Evolutionary conservation across 306 rosid species (phyloP), one percentile per base, ranked within the genome.

Genomic region (Sophora flavescens): DNA sequence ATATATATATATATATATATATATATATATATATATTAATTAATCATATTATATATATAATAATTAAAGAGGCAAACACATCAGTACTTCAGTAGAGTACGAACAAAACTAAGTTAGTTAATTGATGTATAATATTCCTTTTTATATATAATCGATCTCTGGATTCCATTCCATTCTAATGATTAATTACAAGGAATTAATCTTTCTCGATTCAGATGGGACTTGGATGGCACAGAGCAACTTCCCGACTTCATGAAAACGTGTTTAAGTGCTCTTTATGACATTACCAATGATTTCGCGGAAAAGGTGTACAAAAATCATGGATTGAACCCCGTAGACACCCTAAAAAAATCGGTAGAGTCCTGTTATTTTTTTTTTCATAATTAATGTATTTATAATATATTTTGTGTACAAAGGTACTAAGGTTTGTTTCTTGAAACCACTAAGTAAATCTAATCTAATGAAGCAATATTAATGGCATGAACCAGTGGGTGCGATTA

Each of bases 401-500:
- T 58, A 57, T 33, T 47, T 59, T 33, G 47, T 41, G 47, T 41
- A 41, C 47, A 6, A 1, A 35, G 0, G 39, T 35, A 35, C 5
- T 35, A 6, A 35, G 39, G 4, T 30, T 30, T 30, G 32, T 35
- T 35, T 4, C 39, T 35, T 35, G 39, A 35, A 35, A 35, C 32
- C 32, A 30, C 32, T 30, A 42, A 14, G 36, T 68, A 15, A 47
- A 16, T 58, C 36, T 39, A 39, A 39, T 39, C 0, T 61, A 33
- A 30, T 15, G 33, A 39, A 39, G 44, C 44, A 15, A 22, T 22
- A 22, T 22, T 22, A 22, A 14, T 36, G 35, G 11, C 4, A 0
- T 57, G 17, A 38, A 80, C 38, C 81, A 81, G 89, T 83, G 91
- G 91, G 63, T 42, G 33, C 86, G 35, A 63, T 45, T 85, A 16